Evolutionary conservation across 2,329 filamentous ascomycete species (phyloP).

Genomic region (Fusarium piperis): DNA sequence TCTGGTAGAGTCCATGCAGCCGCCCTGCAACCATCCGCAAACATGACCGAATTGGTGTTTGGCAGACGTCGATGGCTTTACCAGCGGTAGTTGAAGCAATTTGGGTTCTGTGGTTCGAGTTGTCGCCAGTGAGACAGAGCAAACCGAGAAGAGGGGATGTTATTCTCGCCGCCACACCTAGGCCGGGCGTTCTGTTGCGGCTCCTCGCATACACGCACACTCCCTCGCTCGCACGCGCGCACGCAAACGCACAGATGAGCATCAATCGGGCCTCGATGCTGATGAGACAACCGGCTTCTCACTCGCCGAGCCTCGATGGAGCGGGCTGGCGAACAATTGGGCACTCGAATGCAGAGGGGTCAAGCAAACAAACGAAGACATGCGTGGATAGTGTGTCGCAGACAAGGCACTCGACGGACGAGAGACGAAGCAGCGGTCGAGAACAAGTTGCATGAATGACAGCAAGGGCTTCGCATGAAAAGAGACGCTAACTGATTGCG

Average conservation of each 20-base stretch:
- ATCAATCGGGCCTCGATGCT: neutral
- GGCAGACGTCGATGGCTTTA: neutral
- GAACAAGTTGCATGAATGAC: slow-evolving; percentile 33
- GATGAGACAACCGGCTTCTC: neutral
- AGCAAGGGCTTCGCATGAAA: slow-evolving; percentile 26
- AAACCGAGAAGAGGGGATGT: neutral
- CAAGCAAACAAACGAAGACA: slow-evolving; percentile 6
- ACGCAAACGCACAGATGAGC: neutral
- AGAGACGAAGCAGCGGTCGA: slow-evolving; percentile 14
- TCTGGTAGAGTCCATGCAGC: neutral
- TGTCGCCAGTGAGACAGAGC: neutral
- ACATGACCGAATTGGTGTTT: neutral
- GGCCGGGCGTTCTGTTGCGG: neutral
- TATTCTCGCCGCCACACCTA: neutral
- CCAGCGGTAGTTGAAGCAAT: neutral
- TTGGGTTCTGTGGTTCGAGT: neutral
- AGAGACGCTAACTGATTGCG: slow-evolving; percentile 30
- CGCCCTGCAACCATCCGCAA: neutral
- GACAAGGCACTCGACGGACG: neutral
- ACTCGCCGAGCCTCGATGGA: neutral
- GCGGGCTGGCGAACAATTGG: neutral
- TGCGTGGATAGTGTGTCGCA: neutral
- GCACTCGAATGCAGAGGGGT: neutral
- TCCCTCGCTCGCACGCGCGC: neutral
- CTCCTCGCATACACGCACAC: neutral